Evolutionary conservation across 805 yeast species (phyloP).

Genomic region (Wickerhamomyces alni): DNA sequence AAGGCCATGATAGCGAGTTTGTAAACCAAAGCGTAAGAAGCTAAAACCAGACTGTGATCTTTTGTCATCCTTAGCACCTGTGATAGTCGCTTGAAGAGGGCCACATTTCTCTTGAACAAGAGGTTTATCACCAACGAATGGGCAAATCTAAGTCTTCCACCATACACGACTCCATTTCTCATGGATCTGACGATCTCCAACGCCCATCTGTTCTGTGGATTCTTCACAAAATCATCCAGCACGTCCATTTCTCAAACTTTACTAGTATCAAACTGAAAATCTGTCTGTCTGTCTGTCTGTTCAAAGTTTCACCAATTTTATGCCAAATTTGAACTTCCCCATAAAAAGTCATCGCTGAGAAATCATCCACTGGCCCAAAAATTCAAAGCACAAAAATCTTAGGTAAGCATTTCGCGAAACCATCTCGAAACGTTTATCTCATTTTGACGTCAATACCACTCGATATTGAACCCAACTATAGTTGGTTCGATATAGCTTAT

Average conservation of each 20-base stretch:
- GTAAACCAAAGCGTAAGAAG: constrained; percentile 49
- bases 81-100: constrained; percentile 34
- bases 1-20: constrained; percentile 29
- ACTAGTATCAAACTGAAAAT: too few relatives aligned
- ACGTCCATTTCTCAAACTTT: constrained; percentile 4
- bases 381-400: too few relatives aligned
- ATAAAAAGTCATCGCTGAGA: not conserved
- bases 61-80: constrained; percentile 46
- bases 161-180: constrained; percentile 45
- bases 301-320: too few relatives aligned
- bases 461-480: too few relatives aligned
- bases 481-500: too few relatives aligned
- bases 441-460: too few relatives aligned
- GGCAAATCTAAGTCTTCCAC: constrained; percentile 55
- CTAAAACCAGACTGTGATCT: constrained; percentile 51
- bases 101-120: constrained; percentile 31
- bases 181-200: constrained; percentile 33
- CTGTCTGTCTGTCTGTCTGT: too few relatives aligned
- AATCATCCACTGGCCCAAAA: not conserved
- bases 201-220: constrained; percentile 30
- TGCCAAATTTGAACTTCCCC: not conserved
- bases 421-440: too few relatives aligned
- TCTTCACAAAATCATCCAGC: constrained; percentile 22
- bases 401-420: too few relatives aligned
- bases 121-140: constrained; percentile 60